phyloP scores from a whole-genome alignment of 1,284 basidiomycete genomes.

The Trametes hirsuta region DNA sequence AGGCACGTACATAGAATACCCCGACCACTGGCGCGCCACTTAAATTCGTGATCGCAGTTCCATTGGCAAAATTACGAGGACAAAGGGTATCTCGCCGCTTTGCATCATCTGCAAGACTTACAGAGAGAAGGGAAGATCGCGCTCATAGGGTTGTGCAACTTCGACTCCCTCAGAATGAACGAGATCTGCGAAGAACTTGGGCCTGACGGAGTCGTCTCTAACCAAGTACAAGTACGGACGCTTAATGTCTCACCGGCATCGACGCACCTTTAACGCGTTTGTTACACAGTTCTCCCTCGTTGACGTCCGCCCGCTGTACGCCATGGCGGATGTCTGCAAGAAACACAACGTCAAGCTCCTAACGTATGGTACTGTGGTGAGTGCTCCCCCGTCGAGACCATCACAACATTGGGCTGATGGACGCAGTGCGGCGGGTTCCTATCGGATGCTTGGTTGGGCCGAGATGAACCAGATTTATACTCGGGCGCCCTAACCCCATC shows the following conservation, averaged over 20 bases:
- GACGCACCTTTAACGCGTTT: no score
- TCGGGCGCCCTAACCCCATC: slow-evolving; percentile 68
- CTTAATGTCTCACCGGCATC: no score
- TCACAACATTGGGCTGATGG: slow-evolving; percentile 1
- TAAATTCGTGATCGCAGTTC: slow-evolving; percentile 50
- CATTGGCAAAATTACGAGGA: slow-evolving; percentile 83
- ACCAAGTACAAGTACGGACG: slow-evolving; percentile 76
- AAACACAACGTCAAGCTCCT: slow-evolving; percentile 74
- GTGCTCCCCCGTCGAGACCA: slow-evolving; percentile 29
- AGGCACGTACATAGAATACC: slow-evolving; percentile 43
- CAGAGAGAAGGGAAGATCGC: slow-evolving; percentile 63
- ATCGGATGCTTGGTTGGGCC: slow-evolving; percentile 72
- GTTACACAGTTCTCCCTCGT: slow-evolving; percentile 72
- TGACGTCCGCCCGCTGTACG: slow-evolving; percentile 75
- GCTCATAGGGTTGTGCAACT: slow-evolving; percentile 78
- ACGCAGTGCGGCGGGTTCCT: slow-evolving; percentile 80
- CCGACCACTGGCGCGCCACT: background rate
- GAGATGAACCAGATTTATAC: slow-evolving; percentile 73
- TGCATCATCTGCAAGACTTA: slow-evolving; percentile 63
- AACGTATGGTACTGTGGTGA: slow-evolving; percentile 79
- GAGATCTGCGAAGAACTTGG: slow-evolving; percentile 78
- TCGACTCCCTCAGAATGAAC: slow-evolving; percentile 72
- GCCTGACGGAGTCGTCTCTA: slow-evolving; percentile 71
- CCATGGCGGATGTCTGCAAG: slow-evolving; percentile 76
- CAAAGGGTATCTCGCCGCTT: slow-evolving; percentile 65